A percentile compares a stretch with the other conserved stretches of the same genome.
Evolutionary conservation across 2,329 filamentous ascomycete genomes (phyloP).

Genomic region (Aspergillus pseudoglaucus): DNA sequence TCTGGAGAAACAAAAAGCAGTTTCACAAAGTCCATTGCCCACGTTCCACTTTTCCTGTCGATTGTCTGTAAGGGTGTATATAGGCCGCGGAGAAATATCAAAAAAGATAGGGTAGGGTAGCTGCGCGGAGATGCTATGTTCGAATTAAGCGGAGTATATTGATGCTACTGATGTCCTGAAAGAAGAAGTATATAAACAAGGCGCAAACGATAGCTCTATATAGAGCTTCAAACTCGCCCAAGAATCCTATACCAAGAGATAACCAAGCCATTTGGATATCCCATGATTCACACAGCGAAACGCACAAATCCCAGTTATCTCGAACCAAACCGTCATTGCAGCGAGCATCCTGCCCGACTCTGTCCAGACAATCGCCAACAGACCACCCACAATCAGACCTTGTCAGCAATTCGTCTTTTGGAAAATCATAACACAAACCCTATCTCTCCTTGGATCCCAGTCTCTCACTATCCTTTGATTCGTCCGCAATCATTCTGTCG

Average conservation of each 20-base stretch:
- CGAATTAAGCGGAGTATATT: no score
- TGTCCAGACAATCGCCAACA: no score
- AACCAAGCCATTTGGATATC: background rate
- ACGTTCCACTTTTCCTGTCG: background rate
- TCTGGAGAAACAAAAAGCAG: constrained; percentile 50
- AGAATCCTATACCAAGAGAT: background rate
- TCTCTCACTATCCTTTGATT: background rate
- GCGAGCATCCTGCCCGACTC: no score
- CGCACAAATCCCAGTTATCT: background rate
- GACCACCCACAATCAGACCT: background rate
- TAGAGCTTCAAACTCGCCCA: background rate
- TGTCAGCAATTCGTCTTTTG: background rate
- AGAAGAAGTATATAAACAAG: no score
- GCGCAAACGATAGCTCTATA: background rate
- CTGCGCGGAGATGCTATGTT: background rate
- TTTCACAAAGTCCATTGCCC: constrained; percentile 19
- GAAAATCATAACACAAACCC: background rate
- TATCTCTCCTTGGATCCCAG: background rate
- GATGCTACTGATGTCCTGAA: no score
- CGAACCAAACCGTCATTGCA: background rate
- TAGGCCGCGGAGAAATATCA: background rate
- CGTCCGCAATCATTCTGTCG: background rate
- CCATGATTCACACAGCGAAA: background rate
- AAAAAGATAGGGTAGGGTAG: background rate
- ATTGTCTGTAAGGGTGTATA: background rate